Evolutionary conservation across 2,329 filamentous ascomycete species (phyloP).

Genomic region (Sclerotinia subarctica): DNA sequence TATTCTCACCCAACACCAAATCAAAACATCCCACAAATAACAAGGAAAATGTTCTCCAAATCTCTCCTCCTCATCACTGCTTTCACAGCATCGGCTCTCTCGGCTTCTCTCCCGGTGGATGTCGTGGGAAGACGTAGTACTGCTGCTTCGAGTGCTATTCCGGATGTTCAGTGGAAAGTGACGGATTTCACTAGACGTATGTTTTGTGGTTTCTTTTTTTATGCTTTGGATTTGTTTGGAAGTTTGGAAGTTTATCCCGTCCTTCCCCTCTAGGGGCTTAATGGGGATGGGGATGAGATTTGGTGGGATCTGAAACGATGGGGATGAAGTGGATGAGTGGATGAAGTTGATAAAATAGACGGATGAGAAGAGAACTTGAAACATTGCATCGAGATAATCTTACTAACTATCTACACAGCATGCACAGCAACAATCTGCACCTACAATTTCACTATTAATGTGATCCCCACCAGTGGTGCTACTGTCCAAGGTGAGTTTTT

Average conservation of each 20-base stretch:
- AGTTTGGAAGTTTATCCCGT: too few relatives aligned
- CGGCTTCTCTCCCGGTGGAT: not conserved
- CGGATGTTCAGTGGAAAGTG: slow-evolving; percentile 20
- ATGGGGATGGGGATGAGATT: too few relatives aligned
- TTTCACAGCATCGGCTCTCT: slow-evolving; percentile 7
- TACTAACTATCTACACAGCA: not conserved
- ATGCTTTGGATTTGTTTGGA: not conserved
- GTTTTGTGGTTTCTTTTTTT: not conserved
- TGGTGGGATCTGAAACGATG: accelerated
- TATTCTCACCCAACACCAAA: not conserved
- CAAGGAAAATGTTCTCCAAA: slow-evolving; percentile 16
- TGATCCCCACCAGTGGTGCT: not conserved
- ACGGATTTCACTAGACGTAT: slow-evolving; percentile 22
- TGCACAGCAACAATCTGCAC: slow-evolving; percentile 8
- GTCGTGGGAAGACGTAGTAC: not conserved
- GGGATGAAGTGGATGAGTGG: not conserved
- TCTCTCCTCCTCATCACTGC: slow-evolving; percentile 10
- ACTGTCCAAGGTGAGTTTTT: not conserved
- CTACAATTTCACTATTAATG: slow-evolving; percentile 13
- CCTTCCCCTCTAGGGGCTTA: too few relatives aligned
- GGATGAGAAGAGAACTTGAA: not conserved
- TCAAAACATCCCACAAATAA: not conserved
- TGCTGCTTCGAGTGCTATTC: not conserved
- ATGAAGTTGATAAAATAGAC: too few relatives aligned
- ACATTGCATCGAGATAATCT: not conserved